These are phyloP conservation scores for Aspergillus fumigatiaffinis DNA, from an alignment of 2,329 filamentous ascomycete genomes.

Conservation along the genomic window DNA sequence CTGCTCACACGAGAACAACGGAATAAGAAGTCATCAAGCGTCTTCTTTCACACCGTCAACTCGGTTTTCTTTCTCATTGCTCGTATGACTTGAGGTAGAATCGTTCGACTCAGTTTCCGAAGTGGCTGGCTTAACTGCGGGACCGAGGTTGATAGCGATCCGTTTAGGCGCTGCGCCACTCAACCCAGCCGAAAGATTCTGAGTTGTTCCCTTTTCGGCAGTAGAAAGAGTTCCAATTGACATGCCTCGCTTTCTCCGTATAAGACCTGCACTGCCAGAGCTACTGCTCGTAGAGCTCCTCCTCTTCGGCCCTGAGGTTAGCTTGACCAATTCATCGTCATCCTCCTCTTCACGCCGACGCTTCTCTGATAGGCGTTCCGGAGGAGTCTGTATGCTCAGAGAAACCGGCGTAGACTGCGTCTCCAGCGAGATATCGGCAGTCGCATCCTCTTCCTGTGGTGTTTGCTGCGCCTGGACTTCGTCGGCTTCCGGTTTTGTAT, in stretches of 20 bases:
- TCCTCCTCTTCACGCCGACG: constrained; percentile 82
- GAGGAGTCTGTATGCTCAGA: constrained; percentile 44
- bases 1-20: constrained; percentile 1
- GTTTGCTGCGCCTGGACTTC: constrained; percentile 14
- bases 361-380: constrained; percentile 81
- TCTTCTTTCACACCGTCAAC: constrained; percentile 20
- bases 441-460: constrained; percentile 13
- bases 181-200: constrained; percentile 12
- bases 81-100: constrained; percentile 15
- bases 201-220: constrained; percentile 23
- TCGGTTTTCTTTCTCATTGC: constrained; percentile 30
- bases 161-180: constrained; percentile 29
- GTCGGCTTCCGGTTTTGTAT: constrained; percentile 43
- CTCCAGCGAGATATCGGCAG: constrained; percentile 26
- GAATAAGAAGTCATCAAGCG: constrained; percentile 6
- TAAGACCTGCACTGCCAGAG: constrained; percentile 27
- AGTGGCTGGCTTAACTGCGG: constrained; percentile 20
- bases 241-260: constrained; percentile 32
- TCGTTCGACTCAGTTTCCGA: constrained; percentile 14
- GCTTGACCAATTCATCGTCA: constrained; percentile 83
- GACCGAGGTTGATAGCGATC: constrained; percentile 39
- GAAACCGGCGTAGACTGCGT: constrained; percentile 20
- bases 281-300: constrained; percentile 41
- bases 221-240: constrained; percentile 24
- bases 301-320: constrained; percentile 54